Conservation (phyloP, 495 filamentous ascomycete species). For the Jackrogersella multiformis region DNA sequence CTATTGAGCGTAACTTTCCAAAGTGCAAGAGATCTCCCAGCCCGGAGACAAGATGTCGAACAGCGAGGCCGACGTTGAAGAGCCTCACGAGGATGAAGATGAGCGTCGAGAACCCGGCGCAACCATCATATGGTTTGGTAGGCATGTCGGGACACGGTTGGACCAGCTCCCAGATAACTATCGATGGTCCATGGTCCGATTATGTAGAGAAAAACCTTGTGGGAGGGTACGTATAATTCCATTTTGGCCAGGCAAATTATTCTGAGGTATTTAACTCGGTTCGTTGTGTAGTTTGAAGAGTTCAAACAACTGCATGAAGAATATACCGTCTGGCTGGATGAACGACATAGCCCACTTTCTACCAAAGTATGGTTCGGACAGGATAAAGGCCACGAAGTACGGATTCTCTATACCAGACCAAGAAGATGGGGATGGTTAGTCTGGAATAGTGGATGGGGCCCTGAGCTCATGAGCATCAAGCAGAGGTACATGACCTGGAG, state of each 20-base stretch:
- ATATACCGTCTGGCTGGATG: background rate
- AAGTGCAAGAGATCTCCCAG: background rate
- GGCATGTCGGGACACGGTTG: background rate
- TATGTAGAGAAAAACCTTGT: background rate
- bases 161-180: background rate
- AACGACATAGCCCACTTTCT: background rate
- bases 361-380: conserved; percentile 1
- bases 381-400: background rate
- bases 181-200: background rate
- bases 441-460: background rate
- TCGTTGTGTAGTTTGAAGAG: background rate
- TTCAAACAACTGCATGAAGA: background rate
- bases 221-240: background rate
- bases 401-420: background rate
- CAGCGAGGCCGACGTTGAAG: background rate
- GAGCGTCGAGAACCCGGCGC: background rate
- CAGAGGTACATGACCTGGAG: background rate
- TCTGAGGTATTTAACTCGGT: background rate
- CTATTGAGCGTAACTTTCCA: background rate
- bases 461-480: background rate
- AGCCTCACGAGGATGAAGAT: background rate
- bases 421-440: background rate
- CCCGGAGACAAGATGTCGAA: background rate
- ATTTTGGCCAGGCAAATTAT: background rate
- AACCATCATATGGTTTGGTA: background rate